Evolutionary conservation across 2,329 filamentous ascomycete species (phyloP).

Genomic region (Ophiostoma ulmi): DNA sequence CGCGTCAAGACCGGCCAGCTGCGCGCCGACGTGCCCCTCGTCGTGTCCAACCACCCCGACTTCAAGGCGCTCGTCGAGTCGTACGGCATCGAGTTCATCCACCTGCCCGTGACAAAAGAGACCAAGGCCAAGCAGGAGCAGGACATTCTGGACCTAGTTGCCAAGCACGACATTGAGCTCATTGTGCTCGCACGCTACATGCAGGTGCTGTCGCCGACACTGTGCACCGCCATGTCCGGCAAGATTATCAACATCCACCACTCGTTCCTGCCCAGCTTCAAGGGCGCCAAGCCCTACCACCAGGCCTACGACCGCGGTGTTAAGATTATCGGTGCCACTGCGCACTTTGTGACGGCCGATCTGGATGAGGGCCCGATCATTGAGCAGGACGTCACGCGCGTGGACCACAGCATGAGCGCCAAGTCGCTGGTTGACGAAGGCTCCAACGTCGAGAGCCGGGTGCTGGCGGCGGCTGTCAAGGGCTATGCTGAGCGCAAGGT

Average conservation of each 20-base stretch:
- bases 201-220: constrained; percentile 71
- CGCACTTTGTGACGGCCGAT: constrained; percentile 81
- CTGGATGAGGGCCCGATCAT: constrained; percentile 84
- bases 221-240: constrained; percentile 75
- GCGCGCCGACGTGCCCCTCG: constrained; percentile 67
- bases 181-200: constrained; percentile 81
- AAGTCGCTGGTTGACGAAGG: constrained; percentile 75
- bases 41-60: constrained; percentile 78
- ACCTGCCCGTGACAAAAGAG: constrained; percentile 72
- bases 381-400: constrained; percentile 72
- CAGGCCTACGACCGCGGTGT: constrained; percentile 82
- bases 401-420: constrained; percentile 70
- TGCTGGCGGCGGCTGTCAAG: constrained; percentile 74
- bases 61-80: constrained; percentile 62
- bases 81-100: constrained; percentile 74
- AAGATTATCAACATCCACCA: constrained; percentile 92
- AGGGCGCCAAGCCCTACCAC: constrained; percentile 83
- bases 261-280: constrained; percentile 80
- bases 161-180: constrained; percentile 65
- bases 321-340: constrained; percentile 82
- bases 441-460: constrained; percentile 78
- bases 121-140: constrained; percentile 71
- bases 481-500: constrained; percentile 76
- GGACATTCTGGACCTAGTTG: constrained; percentile 65
- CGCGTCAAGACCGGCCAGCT: constrained; percentile 62